Evolutionary conservation across 148 eudicot genomes (phyloP).

Genomic region (Pharnaceum exiguum): DNA sequence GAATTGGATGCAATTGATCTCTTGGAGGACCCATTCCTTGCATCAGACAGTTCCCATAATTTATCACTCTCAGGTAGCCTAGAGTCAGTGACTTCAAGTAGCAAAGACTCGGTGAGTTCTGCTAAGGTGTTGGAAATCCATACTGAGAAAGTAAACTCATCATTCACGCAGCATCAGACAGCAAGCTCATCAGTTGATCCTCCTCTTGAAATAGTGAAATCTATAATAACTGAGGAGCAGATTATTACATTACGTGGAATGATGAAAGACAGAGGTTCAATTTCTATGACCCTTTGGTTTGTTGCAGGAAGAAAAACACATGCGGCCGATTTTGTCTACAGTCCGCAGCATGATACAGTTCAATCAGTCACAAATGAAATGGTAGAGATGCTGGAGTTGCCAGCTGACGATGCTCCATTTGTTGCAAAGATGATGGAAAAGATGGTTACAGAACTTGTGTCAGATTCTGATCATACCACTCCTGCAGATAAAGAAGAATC

Average conservation of each 20-base stretch:
- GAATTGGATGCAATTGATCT: slow-evolving; percentile 77
- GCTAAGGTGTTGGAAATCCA: too few species aligned
- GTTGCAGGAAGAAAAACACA: neutral
- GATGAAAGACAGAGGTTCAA: neutral
- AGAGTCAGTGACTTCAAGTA: too few species aligned
- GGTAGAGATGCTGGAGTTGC: slow-evolving; percentile 8
- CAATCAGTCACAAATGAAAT: slow-evolving; percentile 8
- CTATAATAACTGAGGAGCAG: neutral
- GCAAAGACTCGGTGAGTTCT: too few species aligned
- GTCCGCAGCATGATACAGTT: slow-evolving; percentile 4
- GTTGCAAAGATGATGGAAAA: slow-evolving; percentile 1
- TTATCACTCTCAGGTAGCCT: too few species aligned
- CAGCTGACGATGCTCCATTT: neutral
- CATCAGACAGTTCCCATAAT: too few species aligned
- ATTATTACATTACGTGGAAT: slow-evolving; percentile 8
- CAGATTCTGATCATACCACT: too few species aligned
- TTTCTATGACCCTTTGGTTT: slow-evolving; percentile 6
- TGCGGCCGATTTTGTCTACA: neutral
- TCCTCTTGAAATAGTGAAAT: neutral
- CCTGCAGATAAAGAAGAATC: too few species aligned
- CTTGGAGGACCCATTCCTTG: slow-evolving; percentile 59
- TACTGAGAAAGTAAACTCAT: too few species aligned
- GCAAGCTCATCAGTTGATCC: too few species aligned
- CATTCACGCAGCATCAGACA: too few species aligned
- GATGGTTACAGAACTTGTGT: slow-evolving; percentile 8